Conservation (phyloP, 2,329 filamentous ascomycete species). For the Beauveria brongniartii region DNA sequence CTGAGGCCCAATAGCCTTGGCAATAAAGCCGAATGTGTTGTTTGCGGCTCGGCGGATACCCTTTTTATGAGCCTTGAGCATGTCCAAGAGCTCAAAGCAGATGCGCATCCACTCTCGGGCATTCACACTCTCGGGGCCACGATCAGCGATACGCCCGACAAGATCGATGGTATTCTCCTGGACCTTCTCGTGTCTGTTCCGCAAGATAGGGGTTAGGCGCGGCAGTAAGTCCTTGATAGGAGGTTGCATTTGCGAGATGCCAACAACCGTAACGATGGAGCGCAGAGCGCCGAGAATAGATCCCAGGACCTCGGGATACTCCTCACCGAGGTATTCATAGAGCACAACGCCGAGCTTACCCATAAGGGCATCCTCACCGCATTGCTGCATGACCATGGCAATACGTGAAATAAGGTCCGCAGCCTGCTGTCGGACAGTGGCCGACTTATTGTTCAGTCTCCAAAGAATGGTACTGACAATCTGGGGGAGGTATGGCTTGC, state of each 20-base stretch:
- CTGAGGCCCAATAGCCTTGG: slow-evolving; percentile 96
- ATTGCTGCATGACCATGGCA: slow-evolving; percentile 98
- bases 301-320: slow-evolving; percentile 94
- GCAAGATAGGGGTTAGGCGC: slow-evolving; percentile 91
- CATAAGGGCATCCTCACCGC: slow-evolving; percentile 91
- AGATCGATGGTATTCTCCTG: slow-evolving; percentile 99
- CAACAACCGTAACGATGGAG: slow-evolving; percentile 94
- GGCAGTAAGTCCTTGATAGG: slow-evolving; percentile 94
- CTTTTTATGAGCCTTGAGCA: slow-evolving; percentile 99
- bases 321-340: slow-evolving; percentile 97
- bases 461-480: slow-evolving; percentile 96
- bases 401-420: slow-evolving; percentile 95
- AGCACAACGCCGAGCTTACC: slow-evolving; percentile 89
- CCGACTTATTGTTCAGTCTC: slow-evolving; percentile 95
- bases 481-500: slow-evolving; percentile 93
- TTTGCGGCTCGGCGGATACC: slow-evolving; percentile 96
- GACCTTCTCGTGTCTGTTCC: slow-evolving; percentile 97
- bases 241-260: slow-evolving; percentile 96
- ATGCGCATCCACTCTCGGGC: slow-evolving; percentile 99
- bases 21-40: slow-evolving; percentile 99
- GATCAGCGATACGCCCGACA: slow-evolving; percentile 94
- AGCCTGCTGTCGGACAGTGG: slow-evolving; percentile 92
- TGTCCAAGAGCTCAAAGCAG: slow-evolving; percentile 96
- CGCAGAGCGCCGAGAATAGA: slow-evolving; percentile 92
- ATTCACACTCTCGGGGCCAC: slow-evolving; percentile 92